Evolutionary conservation across 495 filamentous ascomycete genomes (phyloP), one percentile per base, ranked within the genome.

Genomic region (Symbiotaphrina buchneri): DNA sequence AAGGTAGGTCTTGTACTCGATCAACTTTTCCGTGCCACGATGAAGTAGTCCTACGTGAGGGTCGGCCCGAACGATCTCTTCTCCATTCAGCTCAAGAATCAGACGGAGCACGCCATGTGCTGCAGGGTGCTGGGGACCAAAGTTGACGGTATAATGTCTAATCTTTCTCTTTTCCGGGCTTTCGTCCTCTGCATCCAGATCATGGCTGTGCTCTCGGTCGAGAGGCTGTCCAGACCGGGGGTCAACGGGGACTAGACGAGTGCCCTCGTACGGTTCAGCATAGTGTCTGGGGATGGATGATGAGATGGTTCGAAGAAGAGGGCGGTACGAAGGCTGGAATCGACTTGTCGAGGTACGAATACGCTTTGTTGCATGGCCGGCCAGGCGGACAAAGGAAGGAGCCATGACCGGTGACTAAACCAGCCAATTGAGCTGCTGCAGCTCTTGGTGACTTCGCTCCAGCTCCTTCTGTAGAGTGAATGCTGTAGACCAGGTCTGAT

Each of bases 81-180:
- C 90, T 44, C 90, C 90, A 57, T 79, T 94, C 43, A 99, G 63
- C 47, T 99, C 90, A 45, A 95, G 65, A 63, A 99, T 99, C 54
- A 99, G 59, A 13, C 90, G 78, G 45, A 99, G 57, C 71, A 99
- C 90, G 47, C 90, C 90, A 63, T 99, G 90, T 35, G 90, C 90
- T 44, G 90, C 90, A 22, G 90, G 90, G 59, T 99, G 90, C 62
- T 99, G 90, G 38, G 90, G 90, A 42, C 90, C 90, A 45, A 99
- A 99, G 60, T 99, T 99, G 61, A 99, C 85, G 4, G 90, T 99
- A 59, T 99, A 99, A 53, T 99, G 90, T 41, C 90, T 67, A 40
- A 95, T 80, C 62, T 93, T 94, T 46, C 90, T 71, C 47, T 71
- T 60, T 39, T 62, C 56, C 33, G 70, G 54, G 24, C 43, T 38